Evolutionary conservation across 2,329 filamentous ascomycete species (phyloP).

Genomic region (Sclerotinia subarctica): DNA sequence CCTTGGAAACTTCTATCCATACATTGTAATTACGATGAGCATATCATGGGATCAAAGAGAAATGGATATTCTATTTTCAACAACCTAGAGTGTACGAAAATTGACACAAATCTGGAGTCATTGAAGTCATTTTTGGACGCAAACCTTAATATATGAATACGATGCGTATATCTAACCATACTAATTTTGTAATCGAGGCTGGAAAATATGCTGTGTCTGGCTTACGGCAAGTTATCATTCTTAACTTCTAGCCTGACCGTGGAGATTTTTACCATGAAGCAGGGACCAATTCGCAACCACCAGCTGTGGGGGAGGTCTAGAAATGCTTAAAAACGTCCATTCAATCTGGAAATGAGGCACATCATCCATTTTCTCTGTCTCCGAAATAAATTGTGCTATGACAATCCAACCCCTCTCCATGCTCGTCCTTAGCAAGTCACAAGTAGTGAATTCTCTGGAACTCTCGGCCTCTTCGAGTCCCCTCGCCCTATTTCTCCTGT

Average conservation of each 20-base stretch:
- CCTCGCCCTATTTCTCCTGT: background rate
- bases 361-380: background rate
- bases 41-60: background rate
- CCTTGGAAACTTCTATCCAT: background rate
- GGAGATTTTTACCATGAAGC: no score
- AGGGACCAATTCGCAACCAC: constrained; percentile 6
- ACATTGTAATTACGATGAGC: background rate
- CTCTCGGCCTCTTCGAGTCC: background rate
- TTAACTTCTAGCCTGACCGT: background rate
- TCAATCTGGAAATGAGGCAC: background rate
- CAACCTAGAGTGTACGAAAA: background rate
- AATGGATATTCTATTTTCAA: background rate
- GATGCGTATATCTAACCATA: background rate
- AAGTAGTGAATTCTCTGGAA: background rate
- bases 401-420: background rate
- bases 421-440: background rate
- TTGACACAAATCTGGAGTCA: background rate
- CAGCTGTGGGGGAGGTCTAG: background rate
- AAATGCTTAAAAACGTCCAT: background rate
- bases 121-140: background rate
- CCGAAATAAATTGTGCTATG: background rate
- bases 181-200: background rate
- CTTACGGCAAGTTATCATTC: background rate
- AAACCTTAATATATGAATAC: background rate
- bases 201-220: background rate